Base-by-base conservation (phyloP, 1,284 basidiomycete genomes). In the Ceratobasidium sp. region DNA sequence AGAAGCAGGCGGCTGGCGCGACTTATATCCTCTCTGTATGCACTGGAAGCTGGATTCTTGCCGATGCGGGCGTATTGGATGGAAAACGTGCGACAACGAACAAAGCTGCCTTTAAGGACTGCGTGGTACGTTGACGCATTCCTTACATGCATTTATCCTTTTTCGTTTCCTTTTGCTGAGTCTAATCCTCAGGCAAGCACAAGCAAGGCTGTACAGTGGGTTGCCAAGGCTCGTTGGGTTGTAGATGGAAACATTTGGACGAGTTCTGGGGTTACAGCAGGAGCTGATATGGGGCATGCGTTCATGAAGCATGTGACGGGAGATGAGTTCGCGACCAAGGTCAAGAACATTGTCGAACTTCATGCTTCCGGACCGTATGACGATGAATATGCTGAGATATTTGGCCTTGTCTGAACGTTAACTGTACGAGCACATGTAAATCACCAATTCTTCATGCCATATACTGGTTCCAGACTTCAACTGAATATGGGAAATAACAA, bases 201-300 rank as follows among this genome's bases (percentile, higher is more conserved):
- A 5, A 75, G 73, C 50, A 75, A 75, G n/a, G 73, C 61, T 28
- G 74, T 81, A 1, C 26, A 77, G 15, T 81, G 85, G 86, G 83
- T 85, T 12, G 80, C 82, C 20, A 84, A 84, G 59, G 86, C 86
- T 17, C 82, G 86, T 9, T 87, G 83, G 83, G 85, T 86, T 23
- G 83, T 84, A 1, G 85, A 86, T 73, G 85, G 85, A 15, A 85
- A 85, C 38, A 79, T 85, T 52, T 87, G 86, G 86, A 86, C 85
- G 0, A 82, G 82, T 56, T 84, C 84, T 44, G 86, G 86, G 13
- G 84, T 86, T 15, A 84, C 84, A 7, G 85, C 86, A 44, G 86
- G 84, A 9, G 82, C 83, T 78, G 85, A 86, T 77, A 80, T 85
- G 80, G 82, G 83, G 1, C 81, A 83, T 52, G 85, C 84, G 17